Base-by-base conservation (phyloP, 352 stramenopile species). In the Pythium brachiatum region DNA sequence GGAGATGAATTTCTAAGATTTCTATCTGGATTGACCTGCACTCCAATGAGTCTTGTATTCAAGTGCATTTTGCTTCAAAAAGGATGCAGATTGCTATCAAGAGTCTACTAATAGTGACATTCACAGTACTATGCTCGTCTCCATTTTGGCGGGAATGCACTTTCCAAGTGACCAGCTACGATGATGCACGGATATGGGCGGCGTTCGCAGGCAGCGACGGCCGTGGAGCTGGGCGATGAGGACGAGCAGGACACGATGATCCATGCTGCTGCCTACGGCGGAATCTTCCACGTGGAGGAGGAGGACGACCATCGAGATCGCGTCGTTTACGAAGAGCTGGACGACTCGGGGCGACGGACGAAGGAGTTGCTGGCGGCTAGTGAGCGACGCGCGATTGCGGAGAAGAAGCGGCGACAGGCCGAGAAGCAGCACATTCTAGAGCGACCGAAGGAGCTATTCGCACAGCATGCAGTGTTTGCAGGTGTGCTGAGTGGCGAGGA, bases 271-370 rank as follows among this genome's bases (percentile, higher is more conserved):
- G 41, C 41, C 6, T 48, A 48, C 41, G 41, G 41, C 7, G 41
- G 52, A 6, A 58, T 46, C 23, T 31, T 46, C 41, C 50, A 23
- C 20, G 51, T n/a, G n/a, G 61, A 71, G 20, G 63, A 69, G 13
- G 71, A 62, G 9, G 60, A 72, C 23, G 70, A 77, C 1, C 72
- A 82, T 15, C 41, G 52, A 53, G 76, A 86, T 47, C 69, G 69
- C 51, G 69, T 87, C 36, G 81, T 90, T 60, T 89, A 83, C 60
- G 82, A 78, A 46, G 81, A 88, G 50, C 64, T 88, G 46, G 77
- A 86, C 52, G 66, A 69, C 1, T 69, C 56, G 26, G 68, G 68
- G 7, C 57, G 68, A 34, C 69, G 44, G 21, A 20, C 36, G 11
- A 61, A 29, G 3, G 61, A 62, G 11, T 47, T 78, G 9, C 46